These are phyloP conservation scores for Cordyceps farinosa DNA, from an alignment of 2,329 filamentous ascomycete species.

Conservation along the genomic window DNA sequence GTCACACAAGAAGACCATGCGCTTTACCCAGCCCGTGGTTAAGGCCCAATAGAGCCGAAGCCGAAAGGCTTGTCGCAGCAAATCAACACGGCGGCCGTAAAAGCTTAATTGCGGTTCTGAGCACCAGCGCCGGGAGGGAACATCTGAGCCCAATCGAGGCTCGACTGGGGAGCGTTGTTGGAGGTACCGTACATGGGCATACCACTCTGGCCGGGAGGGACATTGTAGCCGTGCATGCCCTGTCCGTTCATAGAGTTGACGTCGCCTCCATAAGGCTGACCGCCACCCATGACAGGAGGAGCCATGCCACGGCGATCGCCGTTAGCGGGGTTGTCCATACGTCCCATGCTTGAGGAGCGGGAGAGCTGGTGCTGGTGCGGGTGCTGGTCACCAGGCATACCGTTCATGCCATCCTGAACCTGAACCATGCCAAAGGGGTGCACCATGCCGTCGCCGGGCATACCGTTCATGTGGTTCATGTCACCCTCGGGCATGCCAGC, in stretches of 20 bases:
- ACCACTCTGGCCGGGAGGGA: conserved; percentile 60
- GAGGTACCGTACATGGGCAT: conserved; percentile 61
- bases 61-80: conserved; percentile 21
- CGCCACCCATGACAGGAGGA: conserved; percentile 48
- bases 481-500: conserved; percentile 51
- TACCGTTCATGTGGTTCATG: conserved; percentile 58
- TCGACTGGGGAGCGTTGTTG: conserved; percentile 57
- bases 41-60: conserved; percentile 21
- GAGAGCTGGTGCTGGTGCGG: conserved; percentile 62
- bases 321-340: conserved; percentile 50
- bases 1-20: background rate
- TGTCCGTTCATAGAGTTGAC: conserved; percentile 63
- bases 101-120: conserved; percentile 47
- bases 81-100: conserved; percentile 32
- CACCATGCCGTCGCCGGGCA: conserved; percentile 54
- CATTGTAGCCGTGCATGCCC: conserved; percentile 61
- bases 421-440: conserved; percentile 57
- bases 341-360: conserved; percentile 57
- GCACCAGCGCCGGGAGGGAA: conserved; percentile 62
- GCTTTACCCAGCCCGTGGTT: conserved; percentile 21
- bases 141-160: conserved; percentile 75
- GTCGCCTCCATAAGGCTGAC: conserved; percentile 56
- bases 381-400: conserved; percentile 57
- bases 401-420: conserved; percentile 56
- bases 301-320: conserved; percentile 56